Base-by-base conservation (phyloP, 1,139 yeast species). In the Yamadazyma songkhlaensis region DNA sequence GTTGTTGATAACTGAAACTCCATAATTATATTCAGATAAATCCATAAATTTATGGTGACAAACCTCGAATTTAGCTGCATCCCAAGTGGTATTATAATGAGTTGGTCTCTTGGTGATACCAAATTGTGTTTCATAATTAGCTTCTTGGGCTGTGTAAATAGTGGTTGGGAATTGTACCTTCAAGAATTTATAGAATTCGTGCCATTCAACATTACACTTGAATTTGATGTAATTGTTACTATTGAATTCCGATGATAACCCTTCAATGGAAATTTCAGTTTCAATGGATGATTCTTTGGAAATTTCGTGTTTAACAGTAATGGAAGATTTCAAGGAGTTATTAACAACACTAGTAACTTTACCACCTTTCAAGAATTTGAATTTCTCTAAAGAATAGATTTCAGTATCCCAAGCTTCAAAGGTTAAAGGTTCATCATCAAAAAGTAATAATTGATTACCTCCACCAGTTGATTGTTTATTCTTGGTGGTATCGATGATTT, bases 331-430 rank as follows among this genome's bases (percentile, higher is more conserved):
- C 32, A 83, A 62, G 14, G 82, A 77, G 25, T 83, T 81, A 28
- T 70, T 62, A 37, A 72, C 72, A 29, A 74, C 64, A 22, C 85
- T 67, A 17, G 72, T 65, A 14, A 81, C 74, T 30, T 60, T 58
- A 60, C 76, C 56, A 66, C 51, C 47, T 7, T 50, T 46, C 43
- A 72, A 53, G 46, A 81, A 79, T 40, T 69, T 67, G 54, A 75
- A 79, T 47, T 83, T 85, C 48, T 82, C 84, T 46, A 85, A 73
- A 0, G 95, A 84, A 57, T 78, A 92, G 43, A 89, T 72, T 56
- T 92, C 98, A 0, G 97, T 90, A 57, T 92, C 97, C 97, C 98
- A 92, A 2, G 97, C 97, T 35, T 90, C 96, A 79, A 82, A 90
- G 41, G 75, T 81, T 53, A 88, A 67, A 9, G 97, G 97, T 46